These are phyloP conservation scores for Pseudognaphalium luteoalbum DNA, from an alignment of 129 eudicot species.

Conservation along the genomic window DNA sequence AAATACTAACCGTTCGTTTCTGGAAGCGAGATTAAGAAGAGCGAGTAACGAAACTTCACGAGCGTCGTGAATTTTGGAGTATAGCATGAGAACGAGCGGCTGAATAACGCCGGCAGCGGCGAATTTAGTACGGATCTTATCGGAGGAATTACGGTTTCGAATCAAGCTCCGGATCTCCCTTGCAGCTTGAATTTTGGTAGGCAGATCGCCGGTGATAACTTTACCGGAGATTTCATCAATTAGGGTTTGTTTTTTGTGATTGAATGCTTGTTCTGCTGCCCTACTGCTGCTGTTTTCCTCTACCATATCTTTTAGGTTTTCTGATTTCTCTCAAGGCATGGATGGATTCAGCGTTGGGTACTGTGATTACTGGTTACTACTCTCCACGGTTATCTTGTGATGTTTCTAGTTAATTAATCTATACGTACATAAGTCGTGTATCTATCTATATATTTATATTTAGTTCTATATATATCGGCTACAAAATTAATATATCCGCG, in stretches of 20 bases:
- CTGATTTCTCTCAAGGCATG: conserved; percentile 11
- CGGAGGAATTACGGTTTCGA: conserved; percentile 49
- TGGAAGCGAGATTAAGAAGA: conserved; percentile 74
- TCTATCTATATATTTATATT: too few species aligned
- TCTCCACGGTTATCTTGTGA: conserved; percentile 20
- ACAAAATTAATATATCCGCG: not conserved
- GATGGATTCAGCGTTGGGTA: conserved; percentile 13
- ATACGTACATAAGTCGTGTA: not conserved
- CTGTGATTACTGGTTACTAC: not conserved
- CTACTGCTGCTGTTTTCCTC: conserved; percentile 36
- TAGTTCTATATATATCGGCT: too few species aligned
- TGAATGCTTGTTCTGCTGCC: conserved; percentile 9
- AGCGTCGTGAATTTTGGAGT: conserved; percentile 42
- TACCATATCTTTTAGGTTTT: conserved; percentile 28
- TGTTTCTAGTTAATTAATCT: too few species aligned
- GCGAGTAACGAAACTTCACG: conserved; percentile 74
- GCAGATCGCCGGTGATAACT: conserved; percentile 53
- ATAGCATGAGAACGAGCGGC: conserved; percentile 70
- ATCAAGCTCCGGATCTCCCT: conserved; percentile 61
- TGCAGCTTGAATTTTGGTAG: conserved; percentile 71
- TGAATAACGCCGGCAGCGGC: conserved; percentile 75
- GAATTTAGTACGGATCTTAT: conserved; percentile 53
- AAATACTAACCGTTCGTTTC: conserved; percentile 57
- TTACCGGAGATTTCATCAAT: conserved; percentile 50
- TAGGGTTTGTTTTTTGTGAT: conserved; percentile 42